These are phyloP conservation scores for Vitellaria paradoxa DNA, from an alignment of 179 eudicot species.

Conservation along the genomic window DNA sequence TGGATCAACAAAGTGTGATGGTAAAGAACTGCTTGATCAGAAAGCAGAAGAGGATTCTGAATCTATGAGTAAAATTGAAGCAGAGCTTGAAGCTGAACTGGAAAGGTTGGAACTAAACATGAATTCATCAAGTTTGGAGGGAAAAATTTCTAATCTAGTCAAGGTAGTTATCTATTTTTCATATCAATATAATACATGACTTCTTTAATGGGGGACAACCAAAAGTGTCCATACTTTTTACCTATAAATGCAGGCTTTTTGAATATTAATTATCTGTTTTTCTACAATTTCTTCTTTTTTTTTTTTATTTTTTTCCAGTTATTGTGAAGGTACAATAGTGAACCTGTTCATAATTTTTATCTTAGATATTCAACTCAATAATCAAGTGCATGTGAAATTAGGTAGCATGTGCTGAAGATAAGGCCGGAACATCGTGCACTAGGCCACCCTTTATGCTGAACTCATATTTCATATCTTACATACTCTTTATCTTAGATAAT, in stretches of 20 bases:
- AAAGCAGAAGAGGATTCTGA: conserved; percentile 45
- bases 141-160: conserved; percentile 36
- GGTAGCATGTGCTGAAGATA: neutral
- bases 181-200: neutral
- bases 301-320: neutral
- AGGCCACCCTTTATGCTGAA: no score
- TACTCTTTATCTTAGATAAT: neutral
- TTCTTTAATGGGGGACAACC: neutral
- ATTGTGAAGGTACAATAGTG: neutral
- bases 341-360: neutral
- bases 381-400: neutral
- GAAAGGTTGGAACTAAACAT: conserved; percentile 81
- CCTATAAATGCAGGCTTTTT: no score
- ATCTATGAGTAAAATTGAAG: conserved; percentile 78
- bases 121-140: conserved; percentile 50
- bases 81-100: conserved; percentile 97
- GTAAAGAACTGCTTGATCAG: conserved; percentile 29
- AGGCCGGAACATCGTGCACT: no score
- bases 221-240: neutral
- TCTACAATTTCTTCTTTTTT: no score
- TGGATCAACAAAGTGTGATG: conserved; percentile 19
- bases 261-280: no score
- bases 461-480: neutral
- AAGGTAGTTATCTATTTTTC: conserved; percentile 44
- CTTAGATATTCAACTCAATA: neutral